Percentiles rank a stretch among this genome's conserved stretches.
Conservation (phyloP, 2,329 filamentous ascomycete genomes). For the Rhexocercosporidium sp. region DNA sequence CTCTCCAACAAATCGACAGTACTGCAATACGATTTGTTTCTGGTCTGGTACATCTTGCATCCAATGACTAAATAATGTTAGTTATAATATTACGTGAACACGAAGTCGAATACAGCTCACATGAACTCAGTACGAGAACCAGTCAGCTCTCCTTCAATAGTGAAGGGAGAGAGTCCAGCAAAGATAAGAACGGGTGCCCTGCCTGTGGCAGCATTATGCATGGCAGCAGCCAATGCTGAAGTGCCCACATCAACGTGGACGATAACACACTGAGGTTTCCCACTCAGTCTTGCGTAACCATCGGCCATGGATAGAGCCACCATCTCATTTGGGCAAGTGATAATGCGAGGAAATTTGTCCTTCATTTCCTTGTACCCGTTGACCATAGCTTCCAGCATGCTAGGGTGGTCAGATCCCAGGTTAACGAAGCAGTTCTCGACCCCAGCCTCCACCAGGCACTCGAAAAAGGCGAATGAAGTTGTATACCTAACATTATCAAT, state of each 20-base stretch:
- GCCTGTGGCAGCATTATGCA: constrained; percentile 75
- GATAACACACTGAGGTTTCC: constrained; percentile 72
- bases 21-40: constrained; percentile 73
- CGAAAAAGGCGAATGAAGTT: too few relatives aligned
- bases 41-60: constrained; percentile 80
- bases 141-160: constrained; percentile 72
- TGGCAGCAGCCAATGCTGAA: constrained; percentile 67
- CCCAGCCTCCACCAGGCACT: too few relatives aligned
- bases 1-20: constrained; percentile 73
- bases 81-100: too few relatives aligned
- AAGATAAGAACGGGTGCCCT: constrained; percentile 74
- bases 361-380: constrained; percentile 73
- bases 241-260: constrained; percentile 76
- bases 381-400: constrained; percentile 74
- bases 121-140: constrained; percentile 77
- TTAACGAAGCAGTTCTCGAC: constrained; percentile 64
- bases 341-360: constrained; percentile 37
- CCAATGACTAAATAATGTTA: too few relatives aligned
- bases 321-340: constrained; percentile 54
- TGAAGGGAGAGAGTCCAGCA: constrained; percentile 74
- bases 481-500: too few relatives aligned
- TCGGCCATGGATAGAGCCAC: constrained; percentile 79
- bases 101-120: too few relatives aligned
- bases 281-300: constrained; percentile 70
- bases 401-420: constrained; percentile 66